Conservation (phyloP, 2,329 filamentous ascomycete genomes). For the Colletotrichum cordylinicola region DNA sequence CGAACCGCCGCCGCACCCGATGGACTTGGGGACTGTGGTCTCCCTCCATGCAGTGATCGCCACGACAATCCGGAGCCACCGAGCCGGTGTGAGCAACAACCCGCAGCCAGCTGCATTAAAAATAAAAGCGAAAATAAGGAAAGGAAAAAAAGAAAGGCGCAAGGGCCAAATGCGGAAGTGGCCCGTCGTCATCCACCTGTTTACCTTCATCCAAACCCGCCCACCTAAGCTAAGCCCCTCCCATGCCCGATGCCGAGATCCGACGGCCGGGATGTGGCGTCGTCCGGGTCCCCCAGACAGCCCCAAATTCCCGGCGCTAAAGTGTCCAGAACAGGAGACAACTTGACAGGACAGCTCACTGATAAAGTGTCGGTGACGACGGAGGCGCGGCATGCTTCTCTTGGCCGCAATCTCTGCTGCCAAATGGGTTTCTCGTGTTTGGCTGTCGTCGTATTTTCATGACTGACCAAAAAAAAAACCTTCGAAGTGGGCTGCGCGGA, state of each 20-base stretch:
- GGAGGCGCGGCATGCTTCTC: neutral
- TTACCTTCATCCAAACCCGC: constrained; percentile 5
- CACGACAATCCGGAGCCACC: neutral
- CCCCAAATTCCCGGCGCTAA: neutral
- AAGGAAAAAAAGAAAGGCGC: neutral
- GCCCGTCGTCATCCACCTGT: neutral
- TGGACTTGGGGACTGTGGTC: neutral
- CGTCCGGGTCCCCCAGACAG: constrained; percentile 2
- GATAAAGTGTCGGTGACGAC: neutral
- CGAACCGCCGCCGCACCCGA: neutral
- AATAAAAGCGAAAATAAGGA: neutral
- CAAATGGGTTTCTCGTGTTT: neutral
- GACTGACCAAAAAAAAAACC: neutral
- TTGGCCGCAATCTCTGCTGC: neutral
- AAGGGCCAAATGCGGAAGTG: neutral
- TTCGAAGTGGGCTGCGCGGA: neutral
- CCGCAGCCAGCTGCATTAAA: neutral
- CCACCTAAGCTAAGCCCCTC: neutral
- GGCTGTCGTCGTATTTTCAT: neutral
- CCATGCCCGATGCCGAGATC: constrained; percentile 11
- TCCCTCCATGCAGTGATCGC: neutral
- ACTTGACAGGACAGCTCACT: neutral
- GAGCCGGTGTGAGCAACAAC: neutral
- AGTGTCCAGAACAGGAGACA: neutral
- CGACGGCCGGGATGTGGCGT: constrained; percentile 20